Evolutionary conservation across 108 stramenopile species (phyloP).

Genomic region (Cyclotella baltica): DNA sequence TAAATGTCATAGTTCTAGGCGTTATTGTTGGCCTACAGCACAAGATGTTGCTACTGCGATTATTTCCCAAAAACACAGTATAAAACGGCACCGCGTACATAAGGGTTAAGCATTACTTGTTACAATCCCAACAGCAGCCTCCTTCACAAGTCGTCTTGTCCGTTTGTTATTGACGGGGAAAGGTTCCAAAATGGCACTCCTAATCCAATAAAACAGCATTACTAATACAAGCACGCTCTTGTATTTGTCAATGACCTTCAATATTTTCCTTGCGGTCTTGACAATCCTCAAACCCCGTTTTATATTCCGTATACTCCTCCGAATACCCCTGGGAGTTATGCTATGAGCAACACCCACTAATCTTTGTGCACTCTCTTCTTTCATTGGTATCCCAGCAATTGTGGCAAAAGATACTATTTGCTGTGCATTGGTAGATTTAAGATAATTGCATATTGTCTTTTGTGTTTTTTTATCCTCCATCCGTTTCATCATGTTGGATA

Average conservation of each 20-base stretch:
- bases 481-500: constrained; percentile 64
- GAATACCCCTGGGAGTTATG: constrained; percentile 66
- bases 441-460: constrained; percentile 64
- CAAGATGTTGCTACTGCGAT: no score
- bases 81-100: neutral
- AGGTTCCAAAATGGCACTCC: constrained; percentile 69
- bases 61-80: neutral
- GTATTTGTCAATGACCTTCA: constrained; percentile 71
- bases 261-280: constrained; percentile 60
- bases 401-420: constrained; percentile 65
- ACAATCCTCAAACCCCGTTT: constrained; percentile 58
- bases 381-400: constrained; percentile 75
- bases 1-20: no score
- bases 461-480: constrained; percentile 78
- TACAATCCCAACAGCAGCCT: constrained; percentile 34
- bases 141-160: constrained; percentile 27
- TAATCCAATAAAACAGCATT: constrained; percentile 65
- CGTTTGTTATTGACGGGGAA: constrained; percentile 44
- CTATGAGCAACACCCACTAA: constrained; percentile 61
- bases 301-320: constrained; percentile 51
- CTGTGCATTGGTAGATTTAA: constrained; percentile 59
- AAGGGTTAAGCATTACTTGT: constrained; percentile 14
- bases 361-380: constrained; percentile 50
- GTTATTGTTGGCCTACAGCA: no score
- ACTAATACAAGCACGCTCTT: constrained; percentile 62